A percentile compares a stretch with the other conserved stretches of the same genome.
These are phyloP conservation scores for Neltuma alba DNA, from an alignment of 306 rosid genomes.

Conservation along the genomic window DNA sequence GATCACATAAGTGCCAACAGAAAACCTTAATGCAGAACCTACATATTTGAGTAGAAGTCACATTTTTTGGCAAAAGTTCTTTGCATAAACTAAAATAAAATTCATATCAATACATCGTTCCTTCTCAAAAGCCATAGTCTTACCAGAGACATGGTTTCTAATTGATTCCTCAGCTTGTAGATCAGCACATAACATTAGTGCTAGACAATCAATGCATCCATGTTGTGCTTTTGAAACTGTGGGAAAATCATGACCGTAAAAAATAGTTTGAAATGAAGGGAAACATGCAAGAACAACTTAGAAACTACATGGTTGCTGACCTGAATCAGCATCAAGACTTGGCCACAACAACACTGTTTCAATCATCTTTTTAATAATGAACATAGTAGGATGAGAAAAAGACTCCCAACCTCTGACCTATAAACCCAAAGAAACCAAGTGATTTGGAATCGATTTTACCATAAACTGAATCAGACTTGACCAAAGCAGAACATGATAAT, in stretches of 20 bases:
- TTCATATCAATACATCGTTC: conserved; percentile 39
- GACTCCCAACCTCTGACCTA: conserved; percentile 76
- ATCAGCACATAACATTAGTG: conserved; percentile 86
- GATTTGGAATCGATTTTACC: conserved; percentile 31
- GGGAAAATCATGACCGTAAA: conserved; percentile 27
- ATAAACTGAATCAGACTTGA: conserved; percentile 27
- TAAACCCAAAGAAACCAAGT: conserved; percentile 35
- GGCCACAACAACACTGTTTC: conserved; percentile 79
- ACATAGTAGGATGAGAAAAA: conserved; percentile 62
- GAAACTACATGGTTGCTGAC: conserved; percentile 43
- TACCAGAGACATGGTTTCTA: conserved; percentile 37
- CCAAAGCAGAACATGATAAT: conserved; percentile 20
- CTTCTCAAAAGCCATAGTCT: conserved; percentile 38
- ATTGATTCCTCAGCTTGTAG: conserved; percentile 56
- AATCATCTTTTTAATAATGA: conserved; percentile 54
- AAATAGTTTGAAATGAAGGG: conserved; percentile 4
- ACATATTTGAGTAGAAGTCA: conserved; percentile 39
- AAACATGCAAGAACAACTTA: conserved; percentile 15
- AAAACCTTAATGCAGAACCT: conserved; percentile 48
- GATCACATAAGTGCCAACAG: conserved; percentile 54
- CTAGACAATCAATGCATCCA: conserved; percentile 94
- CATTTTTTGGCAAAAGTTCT: conserved; percentile 15
- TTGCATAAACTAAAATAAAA: conserved; percentile 18
- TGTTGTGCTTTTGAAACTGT: conserved; percentile 87
- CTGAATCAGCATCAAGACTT: conserved; percentile 74